Conservation (phyloP, 129 eudicot species). For the Sambucus nigra region DNA sequence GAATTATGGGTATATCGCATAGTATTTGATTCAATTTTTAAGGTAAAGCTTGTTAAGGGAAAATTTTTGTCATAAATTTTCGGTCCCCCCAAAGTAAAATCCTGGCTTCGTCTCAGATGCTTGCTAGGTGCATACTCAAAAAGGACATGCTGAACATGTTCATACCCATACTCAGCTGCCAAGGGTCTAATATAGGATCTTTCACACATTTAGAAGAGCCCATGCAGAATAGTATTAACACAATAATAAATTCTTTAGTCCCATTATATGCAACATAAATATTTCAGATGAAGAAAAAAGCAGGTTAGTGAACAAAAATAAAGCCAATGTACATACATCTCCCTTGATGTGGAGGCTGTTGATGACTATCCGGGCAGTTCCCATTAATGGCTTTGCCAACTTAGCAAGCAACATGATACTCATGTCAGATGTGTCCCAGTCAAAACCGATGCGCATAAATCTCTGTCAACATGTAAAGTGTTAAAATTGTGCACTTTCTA, state of each 20-base stretch:
- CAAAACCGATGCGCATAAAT: slow-evolving; percentile 74
- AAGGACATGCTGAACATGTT: too few species aligned
- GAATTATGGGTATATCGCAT: too few species aligned
- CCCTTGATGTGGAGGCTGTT: slow-evolving; percentile 90
- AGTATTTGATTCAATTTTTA: too few species aligned
- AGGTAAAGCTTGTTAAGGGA: too few species aligned
- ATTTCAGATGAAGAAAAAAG: not conserved
- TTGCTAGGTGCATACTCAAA: too few species aligned
- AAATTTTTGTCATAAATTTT: too few species aligned
- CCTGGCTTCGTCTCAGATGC: too few species aligned
- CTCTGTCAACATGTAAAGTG: slow-evolving; percentile 32
- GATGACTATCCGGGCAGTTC: slow-evolving; percentile 85
- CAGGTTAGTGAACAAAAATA: slow-evolving; percentile 1
- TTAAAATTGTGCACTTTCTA: not conserved
- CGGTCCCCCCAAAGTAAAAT: too few species aligned
- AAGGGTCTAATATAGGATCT: too few species aligned
- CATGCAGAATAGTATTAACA: not conserved
- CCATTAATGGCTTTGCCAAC: slow-evolving; percentile 77
- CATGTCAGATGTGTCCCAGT: slow-evolving; percentile 81
- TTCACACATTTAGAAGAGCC: not conserved
- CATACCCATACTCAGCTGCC: too few species aligned
- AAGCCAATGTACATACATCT: slow-evolving; percentile 54
- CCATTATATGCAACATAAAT: not conserved
- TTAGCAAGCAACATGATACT: slow-evolving; percentile 82
- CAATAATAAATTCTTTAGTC: too few species aligned